Conservation (phyloP, 495 filamentous ascomycete genomes). For the Podospora fimiseda region DNA sequence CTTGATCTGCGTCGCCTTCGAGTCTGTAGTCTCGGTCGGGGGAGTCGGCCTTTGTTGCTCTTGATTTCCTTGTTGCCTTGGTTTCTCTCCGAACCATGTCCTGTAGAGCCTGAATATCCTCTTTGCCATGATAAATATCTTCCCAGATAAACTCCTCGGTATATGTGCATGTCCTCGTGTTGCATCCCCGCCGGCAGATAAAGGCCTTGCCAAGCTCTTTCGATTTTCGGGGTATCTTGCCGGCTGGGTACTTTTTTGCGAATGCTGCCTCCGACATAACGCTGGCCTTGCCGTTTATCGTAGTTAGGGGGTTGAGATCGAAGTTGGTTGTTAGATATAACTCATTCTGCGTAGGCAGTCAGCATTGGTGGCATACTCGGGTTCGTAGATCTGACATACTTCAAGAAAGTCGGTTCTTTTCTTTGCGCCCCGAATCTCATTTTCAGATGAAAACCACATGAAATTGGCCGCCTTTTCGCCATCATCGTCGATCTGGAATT, state of each 20-base stretch:
- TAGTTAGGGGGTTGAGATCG: constrained; percentile 78
- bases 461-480: constrained; percentile 65
- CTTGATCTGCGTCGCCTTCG: constrained; percentile 30
- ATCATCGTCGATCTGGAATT: constrained; percentile 66
- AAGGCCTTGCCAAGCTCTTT: constrained; percentile 83
- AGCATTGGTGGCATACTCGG: background rate
- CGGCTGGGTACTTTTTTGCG: constrained; percentile 61
- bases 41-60: constrained; percentile 19
- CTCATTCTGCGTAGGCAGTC: constrained; percentile 55
- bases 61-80: constrained; percentile 60
- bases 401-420: constrained; percentile 74
- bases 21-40: constrained; percentile 44
- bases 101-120: constrained; percentile 56
- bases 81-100: constrained; percentile 62
- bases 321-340: constrained; percentile 81
- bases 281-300: constrained; percentile 81
- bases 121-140: constrained; percentile 62
- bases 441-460: constrained; percentile 84
- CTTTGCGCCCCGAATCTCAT: constrained; percentile 79
- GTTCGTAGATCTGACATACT: constrained; percentile 29
- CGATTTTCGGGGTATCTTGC: constrained; percentile 65
- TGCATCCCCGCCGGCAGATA: constrained; percentile 82
- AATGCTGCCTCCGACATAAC: constrained; percentile 70
- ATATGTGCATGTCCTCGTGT: constrained; percentile 79
- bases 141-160: constrained; percentile 93